Evolutionary conservation across 306 rosid genomes (phyloP).

Genomic region (Prunus armeniaca): DNA sequence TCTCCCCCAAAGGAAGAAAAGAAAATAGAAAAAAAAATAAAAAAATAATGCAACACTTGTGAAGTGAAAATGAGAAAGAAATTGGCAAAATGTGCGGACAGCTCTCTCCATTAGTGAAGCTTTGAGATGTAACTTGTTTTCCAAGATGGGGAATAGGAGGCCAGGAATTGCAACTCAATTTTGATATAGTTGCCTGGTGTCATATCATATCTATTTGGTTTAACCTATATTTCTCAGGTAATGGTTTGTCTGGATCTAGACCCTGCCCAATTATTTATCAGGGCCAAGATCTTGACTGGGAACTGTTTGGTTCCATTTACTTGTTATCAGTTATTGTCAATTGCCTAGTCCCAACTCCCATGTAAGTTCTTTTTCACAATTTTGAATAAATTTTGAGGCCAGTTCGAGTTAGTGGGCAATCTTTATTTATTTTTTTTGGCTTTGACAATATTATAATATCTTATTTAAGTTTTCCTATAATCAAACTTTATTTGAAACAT

Average conservation of each 20-base stretch:
- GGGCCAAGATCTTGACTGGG: slow-evolving; percentile 1
- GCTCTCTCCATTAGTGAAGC: neutral
- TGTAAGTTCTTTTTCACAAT: neutral
- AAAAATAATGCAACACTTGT: neutral
- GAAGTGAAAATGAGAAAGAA: slow-evolving; percentile 4
- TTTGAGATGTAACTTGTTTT: neutral
- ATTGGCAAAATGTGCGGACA: neutral
- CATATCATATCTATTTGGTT: neutral
- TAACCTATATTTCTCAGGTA: slow-evolving; percentile 12
- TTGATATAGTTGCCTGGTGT: neutral
- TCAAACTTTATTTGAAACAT: neutral
- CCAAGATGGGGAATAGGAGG: neutral
- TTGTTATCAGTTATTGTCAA: neutral
- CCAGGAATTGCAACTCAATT: neutral
- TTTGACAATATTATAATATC: neutral
- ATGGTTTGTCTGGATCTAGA: slow-evolving; percentile 7
- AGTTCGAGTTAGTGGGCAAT: neutral
- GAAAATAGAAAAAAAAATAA: neutral
- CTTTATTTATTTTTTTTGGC: neutral
- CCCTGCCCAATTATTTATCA: neutral
- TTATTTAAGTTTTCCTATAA: neutral
- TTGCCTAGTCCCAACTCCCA: neutral
- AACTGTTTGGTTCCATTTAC: slow-evolving; percentile 1
- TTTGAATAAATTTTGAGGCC: neutral
- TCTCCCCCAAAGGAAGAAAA: neutral